Percentiles rank a stretch among this genome's conserved stretches.
Conservation (phyloP, 2,329 filamentous ascomycete species). For the Cercospora sp. region DNA sequence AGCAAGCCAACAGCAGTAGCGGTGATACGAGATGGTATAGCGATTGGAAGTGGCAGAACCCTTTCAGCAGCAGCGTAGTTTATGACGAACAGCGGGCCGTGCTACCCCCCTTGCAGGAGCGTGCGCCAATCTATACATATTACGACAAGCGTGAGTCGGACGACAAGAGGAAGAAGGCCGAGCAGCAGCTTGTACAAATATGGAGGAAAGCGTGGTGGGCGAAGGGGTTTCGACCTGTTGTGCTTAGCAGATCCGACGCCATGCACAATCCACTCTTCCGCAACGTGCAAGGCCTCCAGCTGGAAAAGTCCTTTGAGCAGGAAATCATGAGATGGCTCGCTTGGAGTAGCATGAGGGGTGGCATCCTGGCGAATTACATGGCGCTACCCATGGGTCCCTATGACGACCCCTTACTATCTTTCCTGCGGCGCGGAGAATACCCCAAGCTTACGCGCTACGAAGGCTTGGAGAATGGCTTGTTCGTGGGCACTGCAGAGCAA, state of each 20-base stretch:
- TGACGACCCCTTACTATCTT: conserved; percentile 70
- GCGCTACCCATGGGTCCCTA: conserved; percentile 79
- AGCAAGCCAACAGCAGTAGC: conserved; percentile 75
- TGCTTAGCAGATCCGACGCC: conserved; percentile 77
- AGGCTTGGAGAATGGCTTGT: conserved; percentile 68
- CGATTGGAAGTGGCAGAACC: conserved; percentile 86
- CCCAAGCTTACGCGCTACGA: conserved; percentile 73
- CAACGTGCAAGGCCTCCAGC: conserved; percentile 63
- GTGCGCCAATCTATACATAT: conserved; percentile 84
- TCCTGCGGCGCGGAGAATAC: conserved; percentile 74
- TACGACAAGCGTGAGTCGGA: conserved; percentile 71
- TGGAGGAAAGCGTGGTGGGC: conserved; percentile 97
- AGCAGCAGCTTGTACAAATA: conserved; percentile 75
- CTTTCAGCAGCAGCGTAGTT: conserved; percentile 78
- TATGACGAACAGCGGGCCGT: conserved; percentile 81
- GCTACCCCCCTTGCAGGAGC: conserved; percentile 70
- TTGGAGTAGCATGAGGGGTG: conserved; percentile 87
- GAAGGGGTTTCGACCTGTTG: conserved; percentile 82
- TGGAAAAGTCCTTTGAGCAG: conserved; percentile 63
- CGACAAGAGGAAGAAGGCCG: conserved; percentile 65
- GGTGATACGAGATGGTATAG: conserved; percentile 82
- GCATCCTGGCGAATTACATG: conserved; percentile 76
- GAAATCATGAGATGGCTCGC: conserved; percentile 86
- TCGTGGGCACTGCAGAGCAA: conserved; percentile 65
- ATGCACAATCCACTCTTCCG: conserved; percentile 79